Base-by-base conservation (phyloP, 108 stramenopile species). In the Mediolabrus comicus region DNA sequence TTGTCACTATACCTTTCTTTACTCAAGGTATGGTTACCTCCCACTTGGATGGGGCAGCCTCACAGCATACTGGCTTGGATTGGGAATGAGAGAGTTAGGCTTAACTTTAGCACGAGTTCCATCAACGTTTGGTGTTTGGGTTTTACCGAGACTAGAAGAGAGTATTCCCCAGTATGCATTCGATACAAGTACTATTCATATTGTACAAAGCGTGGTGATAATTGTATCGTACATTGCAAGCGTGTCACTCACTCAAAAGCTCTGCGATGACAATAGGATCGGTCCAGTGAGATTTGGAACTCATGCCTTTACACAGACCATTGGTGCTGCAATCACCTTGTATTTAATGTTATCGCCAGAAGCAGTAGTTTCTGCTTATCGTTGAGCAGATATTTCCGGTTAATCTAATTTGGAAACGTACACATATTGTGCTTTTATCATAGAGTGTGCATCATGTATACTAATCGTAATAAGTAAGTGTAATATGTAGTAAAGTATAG, bases 261-360 rank as follows among this genome's bases (percentile, higher is more conserved):
- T 80, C 13, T 80, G 78, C 28, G 67, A 68, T 17, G 78, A 80
- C 67, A 80, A 80, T 25, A 69, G 57, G 24, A 49, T 80, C 5
- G 59, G 72, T 11, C 32, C 56, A 27, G 73, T 72, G n/a, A 59
- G 78, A 69, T 80, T 74, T 53, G 67, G 39, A 31, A 28, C 66
- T 16, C 78, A 80, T 57, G 41, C 78, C 14, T 29, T 32, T 10
- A 46, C 68, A 3, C 78, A 80, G 35, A 35, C 29, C 38, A 12
- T 67, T 11, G 72, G 72, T 33, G 41, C 78, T 29, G 39, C 43
- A 0, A 24, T 65, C 22, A 80, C 65, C 57, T 36, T 73, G 65
- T 83, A 86, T 55, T 75, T 84, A 39, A 77, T 83, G 53, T 31
- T 64, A 29, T 77, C 69, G 43, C 74, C 81, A 3, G 69, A 77